Base-by-base conservation (phyloP, 495 filamentous ascomycete genomes). In the Hypoxylon intermedium region DNA sequence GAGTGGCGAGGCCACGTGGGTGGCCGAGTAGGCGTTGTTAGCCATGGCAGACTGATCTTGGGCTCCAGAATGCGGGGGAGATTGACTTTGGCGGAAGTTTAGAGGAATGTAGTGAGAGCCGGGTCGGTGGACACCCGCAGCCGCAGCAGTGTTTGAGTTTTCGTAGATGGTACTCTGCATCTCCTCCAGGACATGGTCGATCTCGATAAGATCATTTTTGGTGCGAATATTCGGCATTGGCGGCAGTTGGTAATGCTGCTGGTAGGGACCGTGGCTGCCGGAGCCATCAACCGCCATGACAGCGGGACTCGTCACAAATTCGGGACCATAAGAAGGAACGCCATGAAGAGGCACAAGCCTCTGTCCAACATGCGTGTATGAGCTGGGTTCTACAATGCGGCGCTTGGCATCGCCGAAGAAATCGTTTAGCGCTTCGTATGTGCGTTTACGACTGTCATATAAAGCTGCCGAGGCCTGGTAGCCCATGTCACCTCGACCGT, bases 91-190 rank as follows among this genome's bases (percentile, higher is more conserved):
- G 49, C 91, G 89, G 69, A 87, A 88, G 71, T 82, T 82, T 58
- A 85, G 40, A 11, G 74, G 67, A 11, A 68, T 55, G 23, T 77
- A 77, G 21, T 75, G 72, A 0, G 75, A 67, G 20, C 83, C 78
- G 18, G 88, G 83, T 58, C 90, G 87, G 33, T 85, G 84, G 43
- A 91, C 80, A 45, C 89, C 89, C 26, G 88, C 87, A 0, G 89
- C 88, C 11, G 90, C 87, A 2, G 89, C 82, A 11, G 89, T 84
- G 66, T 90, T 89, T 18, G 92, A 86, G 67, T 85, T 93, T 73
- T 97, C 93, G 70, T 97, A 98, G 21, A 97, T 89, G 6, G 93
- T 96, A 59, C 86, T 82, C 67, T 97, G 92, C 81, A 98, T 92
- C 74, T 97, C 91, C 73, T 96, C 90, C 31, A 99, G 81, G 77